Base-by-base conservation (phyloP, 2,329 filamentous ascomycete species). In the Ustilaginoidea virens region DNA sequence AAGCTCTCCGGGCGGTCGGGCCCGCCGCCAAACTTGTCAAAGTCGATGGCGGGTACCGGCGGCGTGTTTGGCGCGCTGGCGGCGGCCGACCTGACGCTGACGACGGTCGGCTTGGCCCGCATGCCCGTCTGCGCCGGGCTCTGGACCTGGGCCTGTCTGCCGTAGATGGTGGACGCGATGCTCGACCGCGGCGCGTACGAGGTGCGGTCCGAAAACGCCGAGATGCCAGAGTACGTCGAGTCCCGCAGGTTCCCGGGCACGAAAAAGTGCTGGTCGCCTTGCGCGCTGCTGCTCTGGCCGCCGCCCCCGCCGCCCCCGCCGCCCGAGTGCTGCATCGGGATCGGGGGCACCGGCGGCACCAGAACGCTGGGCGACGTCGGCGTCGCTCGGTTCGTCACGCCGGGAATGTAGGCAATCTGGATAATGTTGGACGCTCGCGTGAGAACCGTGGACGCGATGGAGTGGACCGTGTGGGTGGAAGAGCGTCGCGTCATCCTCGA, bases 391-490 rank as follows among this genome's bases (percentile, higher is more conserved):
- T 94, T 94, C 35, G 83, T 94, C 44, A 96, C 86, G 35, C 90
- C 90, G 10, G 90, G 90, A 40, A 98, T 96, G 53, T 96, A 98
- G 32, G 90, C 90, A 55, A 98, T 98, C 57, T 96, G 90, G 45
- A 98, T 98, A 49, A 98, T 87, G 60, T 98, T 98, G 46, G 90
- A 96, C 27, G 90, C 90, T 36, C 90, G 76, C 12, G 90, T 96
- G 35, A 94, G 69, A 34, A 96, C 85, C 16, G 87, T 96, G 7
- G 86, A 94, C 11, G 90, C 90, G 48, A 98, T 83, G 9, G 87
- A 96, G 45, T 79, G 70, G 31, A 87, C 77, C n/a, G 81, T 81
- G 49, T 90, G 74, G 25, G 81, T 80, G 8, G 86, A 90, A 31
- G 79, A 70, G 41, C 85, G 67, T 61, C 62, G 32, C 52, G 61